A percentile compares a stretch with the other conserved stretches of the same genome.
These are phyloP conservation scores for Penicillium oxalicum DNA, from an alignment of 2,329 filamentous ascomycete species.

Conservation along the genomic window DNA sequence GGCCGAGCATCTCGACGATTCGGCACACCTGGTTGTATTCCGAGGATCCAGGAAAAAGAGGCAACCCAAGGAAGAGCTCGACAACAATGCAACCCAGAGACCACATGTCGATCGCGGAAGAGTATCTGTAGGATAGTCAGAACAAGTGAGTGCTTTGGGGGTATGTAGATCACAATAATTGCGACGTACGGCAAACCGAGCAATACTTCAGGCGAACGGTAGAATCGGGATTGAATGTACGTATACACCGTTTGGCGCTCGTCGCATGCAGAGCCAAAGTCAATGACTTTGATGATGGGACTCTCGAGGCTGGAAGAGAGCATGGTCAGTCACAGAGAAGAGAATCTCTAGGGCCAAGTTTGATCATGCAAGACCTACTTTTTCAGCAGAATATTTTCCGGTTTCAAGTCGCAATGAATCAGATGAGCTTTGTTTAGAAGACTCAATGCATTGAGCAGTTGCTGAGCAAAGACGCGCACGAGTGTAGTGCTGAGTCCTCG, in stretches of 20 bases:
- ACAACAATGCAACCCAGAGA: conserved; percentile 97
- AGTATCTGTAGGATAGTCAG: conserved; percentile 55
- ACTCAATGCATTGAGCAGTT: conserved; percentile 85
- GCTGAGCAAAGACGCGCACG: conserved; percentile 94
- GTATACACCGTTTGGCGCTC: conserved; percentile 98
- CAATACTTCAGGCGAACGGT: conserved; percentile 91
- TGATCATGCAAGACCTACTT: conserved; percentile 53
- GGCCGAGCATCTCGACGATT: conserved; percentile 96
- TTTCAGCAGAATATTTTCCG: conserved; percentile 94
- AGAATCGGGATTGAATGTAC: conserved; percentile 97
- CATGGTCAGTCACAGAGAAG: background rate
- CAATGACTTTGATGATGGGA: conserved; percentile 99
- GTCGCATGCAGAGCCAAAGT: conserved; percentile 97
- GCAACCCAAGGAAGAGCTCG: conserved; percentile 89
- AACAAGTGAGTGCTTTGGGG: conserved; percentile 5
- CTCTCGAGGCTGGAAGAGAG: conserved; percentile 65
- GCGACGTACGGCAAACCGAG: conserved; percentile 70
- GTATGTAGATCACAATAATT: background rate
- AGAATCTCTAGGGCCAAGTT: background rate
- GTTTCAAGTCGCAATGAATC: conserved; percentile 97
- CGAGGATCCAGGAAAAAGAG: conserved; percentile 91
- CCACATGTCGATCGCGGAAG: conserved; percentile 99
- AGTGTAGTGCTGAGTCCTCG: conserved; percentile 92
- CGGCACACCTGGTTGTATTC: conserved; percentile 98
- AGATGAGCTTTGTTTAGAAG: conserved; percentile 91